Conservation (phyloP, 495 filamentous ascomycete genomes). For the Aspergillus nidulans region DNA sequence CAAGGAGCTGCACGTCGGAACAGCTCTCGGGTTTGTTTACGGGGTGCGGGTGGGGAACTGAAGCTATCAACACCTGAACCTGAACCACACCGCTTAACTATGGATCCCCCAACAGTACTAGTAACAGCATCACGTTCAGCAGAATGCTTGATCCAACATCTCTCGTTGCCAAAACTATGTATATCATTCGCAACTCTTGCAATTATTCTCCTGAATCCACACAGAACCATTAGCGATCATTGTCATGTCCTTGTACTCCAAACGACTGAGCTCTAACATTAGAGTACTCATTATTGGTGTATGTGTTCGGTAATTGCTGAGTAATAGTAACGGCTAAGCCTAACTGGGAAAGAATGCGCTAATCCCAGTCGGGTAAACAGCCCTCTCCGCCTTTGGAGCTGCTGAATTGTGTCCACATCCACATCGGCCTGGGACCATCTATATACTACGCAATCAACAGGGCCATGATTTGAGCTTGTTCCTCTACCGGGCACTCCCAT, state of each 20-base stretch:
- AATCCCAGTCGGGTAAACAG: conserved; percentile 11
- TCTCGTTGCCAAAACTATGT: no score
- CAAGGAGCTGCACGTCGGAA: conserved; percentile 5
- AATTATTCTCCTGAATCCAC: no score
- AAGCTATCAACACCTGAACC: not conserved
- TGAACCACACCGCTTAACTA: not conserved
- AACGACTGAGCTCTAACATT: no score
- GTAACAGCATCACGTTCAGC: not conserved
- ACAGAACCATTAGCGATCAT: no score
- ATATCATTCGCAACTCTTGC: no score
- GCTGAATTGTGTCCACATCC: conserved; percentile 8
- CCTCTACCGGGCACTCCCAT: conserved; percentile 8
- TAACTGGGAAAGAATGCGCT: not conserved
- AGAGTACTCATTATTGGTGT: no score
- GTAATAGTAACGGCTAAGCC: not conserved
- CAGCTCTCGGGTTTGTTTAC: not conserved
- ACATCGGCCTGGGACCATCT: not conserved
- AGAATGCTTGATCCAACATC: no score
- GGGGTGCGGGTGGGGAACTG: conserved; percentile 8
- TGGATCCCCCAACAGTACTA: not conserved
- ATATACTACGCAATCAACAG: conserved; percentile 4
- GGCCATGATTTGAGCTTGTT: conserved; percentile 22
- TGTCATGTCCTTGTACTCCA: no score
- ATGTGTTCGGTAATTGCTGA: not conserved
- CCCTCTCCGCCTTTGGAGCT: conserved; percentile 9